Percentiles rank a stretch among this genome's conserved stretches.
Evolutionary conservation across 306 rosid species (phyloP).

Genomic region (Fagus sylvatica): DNA sequence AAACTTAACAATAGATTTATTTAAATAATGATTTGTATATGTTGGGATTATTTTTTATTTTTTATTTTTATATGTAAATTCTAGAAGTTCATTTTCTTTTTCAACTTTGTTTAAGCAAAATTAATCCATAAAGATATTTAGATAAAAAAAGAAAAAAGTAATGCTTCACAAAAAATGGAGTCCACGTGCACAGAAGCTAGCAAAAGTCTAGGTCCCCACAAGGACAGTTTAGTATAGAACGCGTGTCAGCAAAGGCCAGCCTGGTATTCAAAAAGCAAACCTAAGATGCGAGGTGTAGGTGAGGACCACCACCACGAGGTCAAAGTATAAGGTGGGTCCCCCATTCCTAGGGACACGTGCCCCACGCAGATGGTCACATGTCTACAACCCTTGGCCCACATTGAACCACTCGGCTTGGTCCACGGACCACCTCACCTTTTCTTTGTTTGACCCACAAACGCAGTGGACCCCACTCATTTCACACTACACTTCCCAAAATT

Average conservation of each 20-base stretch:
- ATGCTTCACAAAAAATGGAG: not conserved
- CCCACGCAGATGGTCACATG: conserved; percentile 22
- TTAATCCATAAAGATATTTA: no score
- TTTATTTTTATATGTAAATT: no score
- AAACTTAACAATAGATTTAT: no score
- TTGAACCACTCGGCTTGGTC: conserved; percentile 38
- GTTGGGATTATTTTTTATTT: no score
- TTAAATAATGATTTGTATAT: no score
- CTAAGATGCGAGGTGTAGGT: not conserved
- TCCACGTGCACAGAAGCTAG: conserved; percentile 19
- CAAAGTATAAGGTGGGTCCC: conserved; percentile 1
- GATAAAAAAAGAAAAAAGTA: not conserved
- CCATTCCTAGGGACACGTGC: conserved; percentile 53
- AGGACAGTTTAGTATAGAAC: not conserved
- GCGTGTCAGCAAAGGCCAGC: conserved; percentile 30
- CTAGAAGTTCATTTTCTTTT: no score
- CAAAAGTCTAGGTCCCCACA: conserved; percentile 17
- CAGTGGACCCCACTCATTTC: not conserved
- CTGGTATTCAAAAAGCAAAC: not conserved
- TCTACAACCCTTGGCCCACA: conserved; percentile 43
- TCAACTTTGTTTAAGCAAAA: no score
- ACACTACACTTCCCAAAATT: not conserved
- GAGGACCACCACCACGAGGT: conserved; percentile 25
- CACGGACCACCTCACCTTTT: conserved; percentile 37
- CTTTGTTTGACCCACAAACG: conserved; percentile 13